Percentiles rank a stretch among this genome's conserved stretches.
These are phyloP conservation scores for Diaporthe citriasiana DNA, from an alignment of 2,329 filamentous ascomycete species.

Conservation along the genomic window DNA sequence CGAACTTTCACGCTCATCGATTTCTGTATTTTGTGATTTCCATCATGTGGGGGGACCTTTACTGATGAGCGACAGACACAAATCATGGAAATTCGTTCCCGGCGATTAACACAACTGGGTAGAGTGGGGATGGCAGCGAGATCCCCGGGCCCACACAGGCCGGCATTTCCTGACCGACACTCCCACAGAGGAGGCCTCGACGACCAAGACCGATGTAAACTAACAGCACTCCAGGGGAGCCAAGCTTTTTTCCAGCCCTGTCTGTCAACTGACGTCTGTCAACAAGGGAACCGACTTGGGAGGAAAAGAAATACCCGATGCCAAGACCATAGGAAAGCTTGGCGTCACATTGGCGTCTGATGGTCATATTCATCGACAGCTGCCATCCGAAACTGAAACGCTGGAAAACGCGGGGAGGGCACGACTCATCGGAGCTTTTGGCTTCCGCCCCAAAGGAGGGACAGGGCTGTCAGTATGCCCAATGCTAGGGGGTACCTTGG, in stretches of 20 bases:
- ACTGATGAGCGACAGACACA: not conserved
- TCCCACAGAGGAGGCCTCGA: conserved; percentile 1
- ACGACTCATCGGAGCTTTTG: conserved; percentile 16
- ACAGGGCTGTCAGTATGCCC: not conserved
- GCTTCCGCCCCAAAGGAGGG: conserved; percentile 15
- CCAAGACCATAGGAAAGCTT: conserved; percentile 2
- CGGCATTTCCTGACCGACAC: not conserved
- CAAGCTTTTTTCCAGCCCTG: conserved; percentile 8
- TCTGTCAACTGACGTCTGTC: conserved; percentile 16
- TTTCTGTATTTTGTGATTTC: not conserved
- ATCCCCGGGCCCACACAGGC: not conserved
- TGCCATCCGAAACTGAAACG: conserved; percentile 41
- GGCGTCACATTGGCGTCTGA: conserved; percentile 39
- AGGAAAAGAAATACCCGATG: not conserved
- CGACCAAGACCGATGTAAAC: not conserved
- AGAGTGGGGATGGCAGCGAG: not conserved
- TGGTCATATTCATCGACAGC: conserved; percentile 33
- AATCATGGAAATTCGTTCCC: not conserved
- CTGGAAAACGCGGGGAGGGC: not conserved
- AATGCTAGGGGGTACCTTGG: not conserved
- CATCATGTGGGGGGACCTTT: too few relatives aligned
- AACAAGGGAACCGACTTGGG: not conserved
- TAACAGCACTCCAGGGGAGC: not conserved
- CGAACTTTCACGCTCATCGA: not conserved
- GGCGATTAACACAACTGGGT: not conserved